These are phyloP conservation scores for Penicillium cataractarum DNA, from an alignment of 495 filamentous ascomycete genomes.

Conservation along the genomic window DNA sequence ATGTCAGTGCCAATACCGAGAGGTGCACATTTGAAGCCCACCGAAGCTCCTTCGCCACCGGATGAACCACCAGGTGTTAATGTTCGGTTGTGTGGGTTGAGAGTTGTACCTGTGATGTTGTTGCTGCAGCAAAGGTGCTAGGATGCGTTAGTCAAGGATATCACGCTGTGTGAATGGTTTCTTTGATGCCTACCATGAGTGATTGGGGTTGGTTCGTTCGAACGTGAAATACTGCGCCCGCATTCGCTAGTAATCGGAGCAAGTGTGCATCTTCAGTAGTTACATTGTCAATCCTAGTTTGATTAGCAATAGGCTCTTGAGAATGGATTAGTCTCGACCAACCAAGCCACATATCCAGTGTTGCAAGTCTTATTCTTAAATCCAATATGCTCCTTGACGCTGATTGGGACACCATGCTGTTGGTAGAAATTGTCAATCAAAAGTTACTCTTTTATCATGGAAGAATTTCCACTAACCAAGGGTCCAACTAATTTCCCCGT, in stretches of 20 bases:
- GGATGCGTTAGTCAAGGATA: constrained; percentile 11
- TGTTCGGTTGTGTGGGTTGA: constrained; percentile 64
- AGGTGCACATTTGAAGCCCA: constrained; percentile 61
- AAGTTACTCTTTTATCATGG: too few species aligned
- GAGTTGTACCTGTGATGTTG: constrained; percentile 65
- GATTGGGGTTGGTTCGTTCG: constrained; percentile 66
- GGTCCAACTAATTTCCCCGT: constrained; percentile 45
- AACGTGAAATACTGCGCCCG: constrained; percentile 62
- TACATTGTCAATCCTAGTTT: constrained; percentile 38
- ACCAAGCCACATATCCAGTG: constrained; percentile 47
- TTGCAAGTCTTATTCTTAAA: constrained; percentile 51
- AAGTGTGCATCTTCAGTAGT: constrained; percentile 41
- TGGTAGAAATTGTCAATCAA: constrained; percentile 13
- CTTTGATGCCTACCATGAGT: constrained; percentile 38
- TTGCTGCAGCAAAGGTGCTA: constrained; percentile 55
- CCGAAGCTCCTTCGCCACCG: constrained; percentile 69
- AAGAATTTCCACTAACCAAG: constrained; percentile 31
- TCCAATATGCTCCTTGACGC: constrained; percentile 68
- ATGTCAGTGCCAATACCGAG: constrained; percentile 71
- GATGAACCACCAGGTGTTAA: constrained; percentile 64
- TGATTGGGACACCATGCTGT: constrained; percentile 69
- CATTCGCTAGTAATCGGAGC: constrained; percentile 37
- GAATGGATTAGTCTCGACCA: neutral
- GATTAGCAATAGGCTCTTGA: neutral
- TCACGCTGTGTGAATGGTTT: too few species aligned